Conservation (phyloP, 2,329 filamentous ascomycete species). For the Hypoxylon sp. region DNA sequence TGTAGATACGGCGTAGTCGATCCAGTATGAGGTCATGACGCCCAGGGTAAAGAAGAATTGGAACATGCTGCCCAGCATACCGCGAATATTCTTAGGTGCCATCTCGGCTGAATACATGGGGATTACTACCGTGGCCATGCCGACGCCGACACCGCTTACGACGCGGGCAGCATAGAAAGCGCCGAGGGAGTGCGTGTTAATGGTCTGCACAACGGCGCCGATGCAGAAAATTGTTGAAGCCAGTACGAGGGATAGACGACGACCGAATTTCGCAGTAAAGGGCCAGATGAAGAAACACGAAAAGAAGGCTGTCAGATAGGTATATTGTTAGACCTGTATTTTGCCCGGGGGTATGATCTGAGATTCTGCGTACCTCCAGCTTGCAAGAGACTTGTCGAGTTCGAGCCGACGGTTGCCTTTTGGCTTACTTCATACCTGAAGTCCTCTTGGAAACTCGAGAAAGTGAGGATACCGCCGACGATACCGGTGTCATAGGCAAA, state of each 20-base stretch:
- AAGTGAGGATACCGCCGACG: conserved; percentile 59
- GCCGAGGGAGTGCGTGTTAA: conserved; percentile 57
- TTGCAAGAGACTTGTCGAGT: conserved; percentile 60
- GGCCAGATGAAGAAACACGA: conserved; percentile 62
- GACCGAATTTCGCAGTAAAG: conserved; percentile 59
- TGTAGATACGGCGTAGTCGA: conserved; percentile 63
- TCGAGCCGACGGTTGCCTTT: conserved; percentile 57
- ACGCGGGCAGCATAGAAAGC: conserved; percentile 59
- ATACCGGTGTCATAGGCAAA: conserved; percentile 60
- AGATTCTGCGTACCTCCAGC: conserved; percentile 56
- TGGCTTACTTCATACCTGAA: conserved; percentile 54
- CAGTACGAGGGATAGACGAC: conserved; percentile 59
- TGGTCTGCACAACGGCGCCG: conserved; percentile 59
- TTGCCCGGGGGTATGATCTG: background rate
- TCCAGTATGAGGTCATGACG: conserved; percentile 60
- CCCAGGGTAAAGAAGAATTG: conserved; percentile 63
- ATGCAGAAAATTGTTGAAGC: conserved; percentile 62
- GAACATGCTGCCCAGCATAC: conserved; percentile 57
- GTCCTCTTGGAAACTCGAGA: conserved; percentile 58
- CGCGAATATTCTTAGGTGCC: conserved; percentile 63
- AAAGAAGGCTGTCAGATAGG: conserved; percentile 56
- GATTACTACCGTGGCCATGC: conserved; percentile 59
- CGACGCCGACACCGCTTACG: conserved; percentile 54
- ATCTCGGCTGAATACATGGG: conserved; percentile 64
- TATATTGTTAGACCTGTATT: background rate